Base-by-base conservation (phyloP, 2,329 filamentous ascomycete genomes). In the Pyrenophora teres region DNA sequence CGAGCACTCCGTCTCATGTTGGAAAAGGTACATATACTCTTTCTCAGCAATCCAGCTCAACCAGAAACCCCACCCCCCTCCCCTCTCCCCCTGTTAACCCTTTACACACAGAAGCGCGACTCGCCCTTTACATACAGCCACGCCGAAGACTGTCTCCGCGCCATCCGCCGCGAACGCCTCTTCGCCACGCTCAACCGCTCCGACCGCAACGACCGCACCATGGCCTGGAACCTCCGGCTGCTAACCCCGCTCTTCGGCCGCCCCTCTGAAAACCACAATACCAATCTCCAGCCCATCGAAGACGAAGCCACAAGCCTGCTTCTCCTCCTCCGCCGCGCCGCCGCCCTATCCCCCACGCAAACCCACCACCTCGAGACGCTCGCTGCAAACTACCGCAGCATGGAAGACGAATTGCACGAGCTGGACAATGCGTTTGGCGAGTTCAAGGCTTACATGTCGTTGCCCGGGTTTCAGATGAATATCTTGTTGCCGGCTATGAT, bases 141-240 rank as follows among this genome's bases (percentile, higher is more conserved):
- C 37, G 15, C 45, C 10, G 68, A 69, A 56, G 68, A 72, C 44
- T 68, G 67, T 44, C 47, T 72, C 2, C 62, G 68, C 16, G 41
- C 54, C 2, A 36, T 66, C 1, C 64, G 69, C n/a, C 67, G 69
- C n/a, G 48, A 58, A 12, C 59, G 60, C 1, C 41, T 70, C 6
- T 55, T 56, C 7, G 35, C 56, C 4, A 35, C 50, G 0, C 62
- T 70, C 1, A 43, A 67, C n/a, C 44, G 40, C 0, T 18, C 54
- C 3, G 25, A 55, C 3, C 53, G 48, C 6, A 36, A 45, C 2
- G 60, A 68, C 31, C 52, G 57, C 3, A 54, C 50, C 21, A 54
- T 63, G 8, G 59, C 47, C 15, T 70, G 69, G 68, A 57, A 60
- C 3, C 35, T 70, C 7, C 57, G 52, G 1, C 45, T 56, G 0